Base-by-base conservation (phyloP, 345 rosid species). In the Eucalyptus curtisii region DNA sequence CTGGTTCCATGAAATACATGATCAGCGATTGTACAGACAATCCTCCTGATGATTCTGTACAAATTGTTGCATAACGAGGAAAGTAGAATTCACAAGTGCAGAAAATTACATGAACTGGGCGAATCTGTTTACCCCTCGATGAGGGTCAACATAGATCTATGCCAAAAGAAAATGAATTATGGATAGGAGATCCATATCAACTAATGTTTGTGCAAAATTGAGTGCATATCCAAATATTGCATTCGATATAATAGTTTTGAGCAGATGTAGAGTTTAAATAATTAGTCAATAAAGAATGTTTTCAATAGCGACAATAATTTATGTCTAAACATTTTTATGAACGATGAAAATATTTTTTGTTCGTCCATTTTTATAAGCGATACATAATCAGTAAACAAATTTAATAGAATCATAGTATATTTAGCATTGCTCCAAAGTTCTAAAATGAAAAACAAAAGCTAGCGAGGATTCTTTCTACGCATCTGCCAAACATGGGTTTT, bases 261-360 rank as follows among this genome's bases (percentile, higher is more conserved):
- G 45, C 27, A 71, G 6, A 2, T 71, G 20, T 19, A 20, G 14
- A 11, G 25, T 10, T 19, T 12, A 27, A 61, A 59, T 59, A 15
- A 31, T 9, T 33, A 68, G 1, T 68, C 12, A 17, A 31, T 5
- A 0, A 15, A 31, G 2, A 68, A 68, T 68, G 10, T 16, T 68
- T 71, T 17, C 24, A 71, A 15, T 33, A 33, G 4, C 0, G 2
- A 5, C 13, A 33, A 5, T 3, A 19, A 19, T 71, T 37, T 33
- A 71, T 19, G 3, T 19, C 2, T 71, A 33, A 71, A 37, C 4
- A 76, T 76, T 19, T 76, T 20, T 8, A 22, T 64, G 19, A 2
- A 64, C 0, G 1, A n/a, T 64, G 2, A 64, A 64, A n/a, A n/a
- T 7, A n/a, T 14, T n/a, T 9, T 64, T 13, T 2, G 2, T 14